Percentiles rank a stretch among this genome's conserved stretches.
Evolutionary conservation across 108 stramenopile genomes (phyloP).

Genomic region (Skeletonema marinoi): DNA sequence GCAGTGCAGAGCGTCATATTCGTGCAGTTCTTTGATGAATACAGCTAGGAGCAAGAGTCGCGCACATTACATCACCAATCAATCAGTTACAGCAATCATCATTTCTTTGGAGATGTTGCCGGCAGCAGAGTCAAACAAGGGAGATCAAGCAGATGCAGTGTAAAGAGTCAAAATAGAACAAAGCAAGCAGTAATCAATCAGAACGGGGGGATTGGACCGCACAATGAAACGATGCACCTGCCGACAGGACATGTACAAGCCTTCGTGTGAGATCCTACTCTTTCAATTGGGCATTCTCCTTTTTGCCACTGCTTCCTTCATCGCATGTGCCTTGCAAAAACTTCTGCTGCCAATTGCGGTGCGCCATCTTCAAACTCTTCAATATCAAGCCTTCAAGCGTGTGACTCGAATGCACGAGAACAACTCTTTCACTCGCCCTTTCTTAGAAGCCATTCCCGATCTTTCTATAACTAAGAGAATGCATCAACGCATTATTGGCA

Average conservation of each 20-base stretch:
- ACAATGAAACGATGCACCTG: neutral
- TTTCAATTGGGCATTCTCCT: neutral
- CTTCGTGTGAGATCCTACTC: neutral
- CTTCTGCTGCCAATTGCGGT: neutral
- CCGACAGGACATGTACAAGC: neutral
- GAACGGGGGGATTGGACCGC: neutral
- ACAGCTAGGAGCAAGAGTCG: too few species aligned
- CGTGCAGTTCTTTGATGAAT: too few species aligned
- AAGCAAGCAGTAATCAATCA: neutral
- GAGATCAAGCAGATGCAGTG: neutral
- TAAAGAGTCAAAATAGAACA: neutral
- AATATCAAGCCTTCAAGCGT: neutral
- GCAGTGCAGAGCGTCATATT: too few species aligned
- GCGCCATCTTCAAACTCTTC: neutral
- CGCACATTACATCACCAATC: neutral
- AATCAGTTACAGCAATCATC: neutral
- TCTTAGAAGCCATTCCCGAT: too few species aligned
- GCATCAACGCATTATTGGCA: too few species aligned
- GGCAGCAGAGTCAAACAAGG: neutral
- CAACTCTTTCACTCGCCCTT: too few species aligned
- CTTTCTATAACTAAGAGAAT: too few species aligned
- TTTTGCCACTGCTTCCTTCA: constrained; percentile 4
- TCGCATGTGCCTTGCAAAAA: neutral
- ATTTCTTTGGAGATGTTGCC: neutral
- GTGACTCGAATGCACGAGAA: neutral